Conservation (phyloP, 352 stramenopile genomes). For the Phytophthora nicotianae region DNA sequence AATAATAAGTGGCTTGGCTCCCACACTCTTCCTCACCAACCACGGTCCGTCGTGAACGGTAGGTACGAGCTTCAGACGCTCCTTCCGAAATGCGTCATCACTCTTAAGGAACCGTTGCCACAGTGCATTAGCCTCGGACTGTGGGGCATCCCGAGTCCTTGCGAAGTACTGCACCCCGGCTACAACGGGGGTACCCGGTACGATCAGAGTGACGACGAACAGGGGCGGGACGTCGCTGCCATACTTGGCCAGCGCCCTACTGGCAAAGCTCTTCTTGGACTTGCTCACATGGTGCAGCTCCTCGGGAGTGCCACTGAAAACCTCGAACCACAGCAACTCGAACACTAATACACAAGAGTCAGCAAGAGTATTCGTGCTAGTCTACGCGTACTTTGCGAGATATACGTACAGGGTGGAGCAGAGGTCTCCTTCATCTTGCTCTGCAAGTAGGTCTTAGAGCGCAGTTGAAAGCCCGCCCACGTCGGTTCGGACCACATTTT, state of each 20-base stretch:
- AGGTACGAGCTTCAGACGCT: slow-evolving; percentile 82
- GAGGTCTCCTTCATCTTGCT: slow-evolving; percentile 67
- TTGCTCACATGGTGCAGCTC: slow-evolving; percentile 72
- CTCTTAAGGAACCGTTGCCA: slow-evolving; percentile 70
- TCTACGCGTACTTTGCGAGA: neutral
- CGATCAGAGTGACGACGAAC: slow-evolving; percentile 77
- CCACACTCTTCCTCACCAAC: slow-evolving; percentile 84
- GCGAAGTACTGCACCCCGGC: slow-evolving; percentile 82
- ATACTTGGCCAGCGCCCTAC: slow-evolving; percentile 65
- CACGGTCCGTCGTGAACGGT: slow-evolving; percentile 79
- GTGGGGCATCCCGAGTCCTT: slow-evolving; percentile 35
- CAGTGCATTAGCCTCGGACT: slow-evolving; percentile 44
- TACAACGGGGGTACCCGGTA: slow-evolving; percentile 69
- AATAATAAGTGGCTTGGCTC: slow-evolving; percentile 79
- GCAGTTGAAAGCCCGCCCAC: slow-evolving; percentile 66
- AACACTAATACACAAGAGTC: slow-evolving; percentile 50
- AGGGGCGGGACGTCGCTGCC: slow-evolving; percentile 71
- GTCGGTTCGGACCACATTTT: slow-evolving; percentile 82
- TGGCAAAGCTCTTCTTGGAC: slow-evolving; percentile 72
- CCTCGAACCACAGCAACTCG: slow-evolving; percentile 84
- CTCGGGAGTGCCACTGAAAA: slow-evolving; percentile 71
- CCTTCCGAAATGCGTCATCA: slow-evolving; percentile 73
- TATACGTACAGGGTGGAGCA: slow-evolving; percentile 60
- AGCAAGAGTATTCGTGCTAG: too few relatives aligned
- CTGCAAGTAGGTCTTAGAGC: slow-evolving; percentile 73